Conservation (phyloP, 2,329 filamentous ascomycete genomes). For the Anisogramma anomala region DNA sequence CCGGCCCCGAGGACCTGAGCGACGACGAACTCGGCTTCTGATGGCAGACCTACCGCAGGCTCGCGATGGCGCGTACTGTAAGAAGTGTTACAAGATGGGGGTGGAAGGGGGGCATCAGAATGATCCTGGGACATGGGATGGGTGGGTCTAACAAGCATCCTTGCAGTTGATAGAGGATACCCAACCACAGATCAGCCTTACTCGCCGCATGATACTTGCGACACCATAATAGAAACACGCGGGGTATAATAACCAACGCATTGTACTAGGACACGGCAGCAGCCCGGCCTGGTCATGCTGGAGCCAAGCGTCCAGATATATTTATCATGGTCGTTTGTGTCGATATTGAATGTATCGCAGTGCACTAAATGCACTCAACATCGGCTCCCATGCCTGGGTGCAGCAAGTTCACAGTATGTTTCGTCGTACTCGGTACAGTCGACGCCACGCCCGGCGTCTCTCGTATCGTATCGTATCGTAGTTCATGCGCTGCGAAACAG, state of each 20-base stretch:
- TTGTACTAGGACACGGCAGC: too few relatives aligned
- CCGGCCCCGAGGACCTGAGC: constrained; percentile 6
- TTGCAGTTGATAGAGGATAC: too few relatives aligned
- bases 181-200: background rate
- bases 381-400: background rate
- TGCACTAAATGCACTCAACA: background rate
- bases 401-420: too few relatives aligned
- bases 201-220: background rate
- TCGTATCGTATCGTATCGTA: too few relatives aligned
- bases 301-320: background rate
- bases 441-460: too few relatives aligned
- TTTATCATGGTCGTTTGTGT: background rate
- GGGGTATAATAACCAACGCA: too few relatives aligned
- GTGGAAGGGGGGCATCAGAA: too few relatives aligned
- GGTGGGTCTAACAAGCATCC: too few relatives aligned
- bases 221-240: background rate
- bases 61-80: background rate
- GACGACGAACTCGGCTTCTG: constrained; percentile 13
- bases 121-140: too few relatives aligned
- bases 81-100: background rate
- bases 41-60: background rate
- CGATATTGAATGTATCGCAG: background rate
- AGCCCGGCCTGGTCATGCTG: background rate
- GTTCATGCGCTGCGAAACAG: too few relatives aligned
- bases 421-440: too few relatives aligned